phyloP scores from a whole-genome alignment of 352 stramenopile species.

The Globisporangium ultimum region DNA sequence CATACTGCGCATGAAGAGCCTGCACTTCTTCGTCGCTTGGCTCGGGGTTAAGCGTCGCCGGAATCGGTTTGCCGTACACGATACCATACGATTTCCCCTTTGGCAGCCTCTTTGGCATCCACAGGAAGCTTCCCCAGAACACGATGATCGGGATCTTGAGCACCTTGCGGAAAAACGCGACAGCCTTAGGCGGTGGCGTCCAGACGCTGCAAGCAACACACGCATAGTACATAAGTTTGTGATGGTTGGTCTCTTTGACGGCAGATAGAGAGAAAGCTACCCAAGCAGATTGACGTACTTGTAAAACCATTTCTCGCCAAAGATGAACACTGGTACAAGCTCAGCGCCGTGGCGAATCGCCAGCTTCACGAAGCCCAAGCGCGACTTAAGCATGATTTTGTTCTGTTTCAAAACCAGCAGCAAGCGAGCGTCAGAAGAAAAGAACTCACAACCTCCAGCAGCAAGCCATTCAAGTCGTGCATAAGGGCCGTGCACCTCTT shows the following conservation, averaged over 20 bases:
- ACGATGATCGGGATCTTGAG: slow-evolving; percentile 74
- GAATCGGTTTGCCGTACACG: slow-evolving; percentile 71
- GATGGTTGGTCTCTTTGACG: not conserved
- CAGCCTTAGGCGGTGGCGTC: slow-evolving; percentile 58
- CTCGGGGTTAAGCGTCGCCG: slow-evolving; percentile 41
- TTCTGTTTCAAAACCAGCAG: slow-evolving; percentile 11
- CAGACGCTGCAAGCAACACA: slow-evolving; percentile 37
- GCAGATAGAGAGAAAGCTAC: not conserved
- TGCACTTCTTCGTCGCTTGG: slow-evolving; percentile 62
- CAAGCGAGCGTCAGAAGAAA: not conserved
- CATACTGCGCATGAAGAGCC: slow-evolving; percentile 56
- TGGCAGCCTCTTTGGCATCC: slow-evolving; percentile 60
- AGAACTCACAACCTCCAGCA: not conserved
- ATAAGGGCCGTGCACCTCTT: slow-evolving; percentile 20
- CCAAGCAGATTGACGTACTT: slow-evolving; percentile 19
- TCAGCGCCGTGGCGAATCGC: slow-evolving; percentile 40
- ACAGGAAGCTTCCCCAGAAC: slow-evolving; percentile 80
- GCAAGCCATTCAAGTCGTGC: no score
- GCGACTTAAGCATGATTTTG: slow-evolving; percentile 35
- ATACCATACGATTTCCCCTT: slow-evolving; percentile 67
- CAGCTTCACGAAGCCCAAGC: slow-evolving; percentile 44
- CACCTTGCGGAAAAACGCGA: slow-evolving; percentile 60
- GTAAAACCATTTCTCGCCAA: slow-evolving; percentile 57
- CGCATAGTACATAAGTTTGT: not conserved
- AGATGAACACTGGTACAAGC: slow-evolving; percentile 45